Evolutionary conservation across 129 eudicot species (phyloP).

Genomic region (Kitagawia praeruptora): DNA sequence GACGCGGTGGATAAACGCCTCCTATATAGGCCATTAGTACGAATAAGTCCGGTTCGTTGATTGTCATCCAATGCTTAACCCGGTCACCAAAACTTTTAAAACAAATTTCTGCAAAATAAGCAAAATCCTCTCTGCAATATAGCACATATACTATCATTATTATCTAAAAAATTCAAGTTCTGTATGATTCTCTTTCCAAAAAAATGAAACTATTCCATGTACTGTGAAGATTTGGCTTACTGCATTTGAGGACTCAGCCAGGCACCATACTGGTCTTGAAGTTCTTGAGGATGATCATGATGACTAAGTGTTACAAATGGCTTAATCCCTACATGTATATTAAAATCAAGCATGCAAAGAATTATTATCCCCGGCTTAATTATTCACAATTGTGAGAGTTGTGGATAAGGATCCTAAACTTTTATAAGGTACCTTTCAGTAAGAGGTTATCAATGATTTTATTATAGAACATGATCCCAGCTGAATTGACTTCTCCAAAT

Average conservation of each 20-base stretch:
- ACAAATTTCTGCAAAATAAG: constrained; percentile 66
- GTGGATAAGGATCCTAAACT: neutral
- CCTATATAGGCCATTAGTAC: constrained; percentile 26
- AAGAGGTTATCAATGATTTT: constrained; percentile 49
- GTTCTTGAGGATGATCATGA: constrained; percentile 66
- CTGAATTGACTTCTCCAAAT: constrained; percentile 48
- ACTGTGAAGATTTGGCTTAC: constrained; percentile 26
- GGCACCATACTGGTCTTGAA: constrained; percentile 54
- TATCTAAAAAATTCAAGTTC: neutral
- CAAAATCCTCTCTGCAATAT: constrained; percentile 67
- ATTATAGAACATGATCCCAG: constrained; percentile 57
- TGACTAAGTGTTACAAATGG: constrained; percentile 83
- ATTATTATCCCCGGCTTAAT: neutral
- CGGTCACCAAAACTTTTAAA: constrained; percentile 68
- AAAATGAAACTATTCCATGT: neutral
- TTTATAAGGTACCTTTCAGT: constrained; percentile 35
- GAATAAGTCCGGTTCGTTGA: constrained; percentile 69
- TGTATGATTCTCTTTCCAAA: neutral
- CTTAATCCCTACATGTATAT: constrained; percentile 38
- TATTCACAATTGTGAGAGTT: neutral
- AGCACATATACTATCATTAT: too few relatives aligned
- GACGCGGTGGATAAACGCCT: constrained; percentile 59
- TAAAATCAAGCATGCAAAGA: neutral
- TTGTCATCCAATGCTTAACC: constrained; percentile 74
- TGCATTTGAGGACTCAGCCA: constrained; percentile 80